Base-by-base conservation (phyloP, 1,139 yeast species). In the Sugiyamaella pinicola region DNA sequence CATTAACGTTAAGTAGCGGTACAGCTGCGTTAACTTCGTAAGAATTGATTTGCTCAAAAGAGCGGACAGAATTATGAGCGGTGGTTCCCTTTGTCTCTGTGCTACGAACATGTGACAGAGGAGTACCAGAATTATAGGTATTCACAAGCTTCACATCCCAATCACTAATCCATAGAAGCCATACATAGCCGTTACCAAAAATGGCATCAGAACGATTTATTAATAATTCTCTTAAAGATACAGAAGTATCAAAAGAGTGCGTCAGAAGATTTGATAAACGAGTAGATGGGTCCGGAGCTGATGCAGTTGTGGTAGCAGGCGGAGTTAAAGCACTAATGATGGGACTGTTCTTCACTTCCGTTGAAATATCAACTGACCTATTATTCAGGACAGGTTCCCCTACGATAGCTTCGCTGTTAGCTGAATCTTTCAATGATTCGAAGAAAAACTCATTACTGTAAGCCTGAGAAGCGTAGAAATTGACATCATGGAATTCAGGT, bases 391-490 rank as follows among this genome's bases (percentile, higher is more conserved):
- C 45, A 13, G 60, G 55, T 9, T 55, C 35, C 17, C 52, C 55
- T 10, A 58, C 55, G 3, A 12, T 51, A 18, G 69, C 68, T 10
- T 58, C 55, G 10, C 64, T 61, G 53, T 66, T 63, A 44, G 54
- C 63, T 4, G 67, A 63, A 37, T 60, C 62, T 42, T 62, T 58
- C 51, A 89, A 75, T 67, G 86, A 89, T 66, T 85, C 82, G 69
- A 90, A 84, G 67, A 87, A 89, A 59, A 93, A 81, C 73, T 95
- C 97, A 71, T 93, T 93, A 69, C 88, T 89, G 73, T 88, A 95
- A 2, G 91, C 84, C 69, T 87, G 96, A 1, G 96, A 85, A 9
- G 98, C 97, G 65, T 79, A 81, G 70, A 87, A 93, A 74, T 84
- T 88, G 19, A 85, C 51, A 17, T 60, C 60, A 51, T 87, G 83